phyloP scores from a whole-genome alignment of 768 basidiomycete species.

The Boletus eberwhitei region DNA sequence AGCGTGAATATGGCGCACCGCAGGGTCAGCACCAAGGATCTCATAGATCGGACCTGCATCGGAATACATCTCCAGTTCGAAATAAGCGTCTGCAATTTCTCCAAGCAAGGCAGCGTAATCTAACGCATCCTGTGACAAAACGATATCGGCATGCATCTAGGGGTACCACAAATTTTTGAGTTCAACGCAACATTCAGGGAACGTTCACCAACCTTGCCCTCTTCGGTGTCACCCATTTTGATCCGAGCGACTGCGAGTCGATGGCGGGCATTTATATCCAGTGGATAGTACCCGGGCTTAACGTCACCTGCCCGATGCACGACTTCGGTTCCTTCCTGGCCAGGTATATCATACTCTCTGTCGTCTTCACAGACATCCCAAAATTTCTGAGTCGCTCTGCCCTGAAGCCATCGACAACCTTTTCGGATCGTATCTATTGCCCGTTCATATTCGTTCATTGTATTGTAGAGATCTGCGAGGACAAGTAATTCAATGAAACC shows the following conservation, averaged over 20 bases:
- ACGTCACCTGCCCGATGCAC: neutral
- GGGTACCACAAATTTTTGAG: neutral
- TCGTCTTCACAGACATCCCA: neutral
- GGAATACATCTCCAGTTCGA: slow-evolving; percentile 21
- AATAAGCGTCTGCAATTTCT: slow-evolving; percentile 84
- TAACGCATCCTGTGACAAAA: slow-evolving; percentile 66
- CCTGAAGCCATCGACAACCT: neutral
- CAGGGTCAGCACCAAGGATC: neutral
- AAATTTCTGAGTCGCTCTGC: neutral
- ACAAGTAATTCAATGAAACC: slow-evolving; percentile 10
- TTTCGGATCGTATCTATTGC: neutral
- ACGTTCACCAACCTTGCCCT: slow-evolving; percentile 63
- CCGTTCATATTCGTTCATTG: neutral
- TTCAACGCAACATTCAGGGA: neutral
- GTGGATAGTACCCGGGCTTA: neutral
- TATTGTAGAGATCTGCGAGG: neutral
- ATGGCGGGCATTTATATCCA: slow-evolving; percentile 51
- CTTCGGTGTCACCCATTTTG: slow-evolving; percentile 71
- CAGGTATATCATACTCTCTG: slow-evolving; percentile 33
- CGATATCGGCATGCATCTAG: slow-evolving; percentile 72
- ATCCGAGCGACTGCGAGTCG: slow-evolving; percentile 80
- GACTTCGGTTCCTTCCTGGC: slow-evolving; percentile 41
- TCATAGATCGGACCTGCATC: neutral
- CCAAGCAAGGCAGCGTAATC: slow-evolving; percentile 76
- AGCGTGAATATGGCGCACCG: neutral